These are phyloP conservation scores for Colletotrichum tropicale DNA, from an alignment of 2,329 filamentous ascomycete species.

Conservation along the genomic window DNA sequence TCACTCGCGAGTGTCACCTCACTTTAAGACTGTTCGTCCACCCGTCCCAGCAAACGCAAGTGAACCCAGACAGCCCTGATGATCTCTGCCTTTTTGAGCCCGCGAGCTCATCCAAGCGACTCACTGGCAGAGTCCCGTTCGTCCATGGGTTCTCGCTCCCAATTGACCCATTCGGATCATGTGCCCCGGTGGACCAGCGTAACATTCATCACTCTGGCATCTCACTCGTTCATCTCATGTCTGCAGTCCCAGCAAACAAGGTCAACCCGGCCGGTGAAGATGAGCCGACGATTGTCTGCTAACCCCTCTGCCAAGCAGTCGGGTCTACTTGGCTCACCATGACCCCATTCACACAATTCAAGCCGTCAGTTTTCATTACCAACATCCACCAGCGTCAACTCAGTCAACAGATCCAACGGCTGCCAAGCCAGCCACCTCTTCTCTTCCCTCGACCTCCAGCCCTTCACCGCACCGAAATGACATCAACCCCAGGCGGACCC, in stretches of 20 bases:
- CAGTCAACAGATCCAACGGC: not conserved
- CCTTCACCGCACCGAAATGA: constrained; percentile 9
- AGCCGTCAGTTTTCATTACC: not conserved
- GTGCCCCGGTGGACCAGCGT: constrained; percentile 3
- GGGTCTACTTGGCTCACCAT: not conserved
- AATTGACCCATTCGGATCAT: constrained; percentile 1
- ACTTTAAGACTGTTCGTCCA: not conserved
- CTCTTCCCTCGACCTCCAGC: not conserved
- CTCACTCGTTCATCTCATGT: constrained; percentile 14
- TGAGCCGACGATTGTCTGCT: not conserved
- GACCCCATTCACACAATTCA: not conserved
- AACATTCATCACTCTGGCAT: not conserved
- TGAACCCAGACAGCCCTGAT: not conserved
- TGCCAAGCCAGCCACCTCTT: not conserved
- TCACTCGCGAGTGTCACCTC: not conserved
- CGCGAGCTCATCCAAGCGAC: not conserved
- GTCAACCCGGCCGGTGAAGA: not conserved
- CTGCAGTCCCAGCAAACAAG: not conserved
- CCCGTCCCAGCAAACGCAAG: not conserved
- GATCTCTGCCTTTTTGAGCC: not conserved
- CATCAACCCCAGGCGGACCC: not conserved
- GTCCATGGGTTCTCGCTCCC: not conserved
- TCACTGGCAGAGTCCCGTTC: not conserved
- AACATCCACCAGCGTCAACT: not conserved
- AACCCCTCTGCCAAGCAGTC: constrained; percentile 1